phyloP scores from a whole-genome alignment of 192 early-diverging fungal species.

The Coemansia sp. region DNA sequence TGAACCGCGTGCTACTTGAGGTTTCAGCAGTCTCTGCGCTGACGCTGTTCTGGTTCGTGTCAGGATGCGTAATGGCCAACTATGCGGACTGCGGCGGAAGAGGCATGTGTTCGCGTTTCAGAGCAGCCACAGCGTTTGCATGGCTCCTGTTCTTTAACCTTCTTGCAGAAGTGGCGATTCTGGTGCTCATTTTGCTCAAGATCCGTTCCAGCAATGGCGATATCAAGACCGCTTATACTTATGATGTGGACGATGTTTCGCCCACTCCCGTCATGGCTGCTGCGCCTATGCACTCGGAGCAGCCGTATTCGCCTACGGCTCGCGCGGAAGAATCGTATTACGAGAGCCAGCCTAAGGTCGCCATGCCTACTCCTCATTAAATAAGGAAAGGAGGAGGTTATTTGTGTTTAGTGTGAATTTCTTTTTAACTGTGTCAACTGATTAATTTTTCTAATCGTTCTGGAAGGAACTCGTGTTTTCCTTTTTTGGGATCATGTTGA shows the following conservation, averaged over 20 bases:
- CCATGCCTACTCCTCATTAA: constrained; percentile 30
- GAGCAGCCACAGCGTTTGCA: constrained; percentile 39
- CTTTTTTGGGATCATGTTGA: no score
- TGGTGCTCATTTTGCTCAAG: constrained; percentile 21
- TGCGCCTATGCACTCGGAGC: constrained; percentile 18
- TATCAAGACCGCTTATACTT: constrained; percentile 19
- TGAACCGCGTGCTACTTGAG: constrained; percentile 33
- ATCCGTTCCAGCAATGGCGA: constrained; percentile 27
- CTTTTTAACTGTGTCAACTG: not conserved
- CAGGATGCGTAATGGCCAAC: constrained; percentile 42
- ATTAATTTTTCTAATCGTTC: not conserved
- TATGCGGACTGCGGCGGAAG: constrained; percentile 17
- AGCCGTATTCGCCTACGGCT: constrained; percentile 16
- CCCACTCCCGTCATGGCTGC: constrained; percentile 6
- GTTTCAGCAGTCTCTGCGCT: constrained; percentile 9
- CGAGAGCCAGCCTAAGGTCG: constrained; percentile 32
- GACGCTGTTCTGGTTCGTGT: constrained; percentile 31
- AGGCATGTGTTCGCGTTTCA: constrained; percentile 29
- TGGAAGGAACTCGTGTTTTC: no score
- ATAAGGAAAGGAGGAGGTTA: not conserved
- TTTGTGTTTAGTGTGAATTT: not conserved
- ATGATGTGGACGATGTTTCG: constrained; percentile 18
- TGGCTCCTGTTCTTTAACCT: constrained; percentile 40
- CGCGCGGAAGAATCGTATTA: constrained; percentile 35
- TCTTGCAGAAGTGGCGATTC: constrained; percentile 7